Evolutionary conservation across 495 filamentous ascomycete genomes (phyloP), one percentile per base, ranked within the genome.

Genomic region (Penicillium egyptiacum): DNA sequence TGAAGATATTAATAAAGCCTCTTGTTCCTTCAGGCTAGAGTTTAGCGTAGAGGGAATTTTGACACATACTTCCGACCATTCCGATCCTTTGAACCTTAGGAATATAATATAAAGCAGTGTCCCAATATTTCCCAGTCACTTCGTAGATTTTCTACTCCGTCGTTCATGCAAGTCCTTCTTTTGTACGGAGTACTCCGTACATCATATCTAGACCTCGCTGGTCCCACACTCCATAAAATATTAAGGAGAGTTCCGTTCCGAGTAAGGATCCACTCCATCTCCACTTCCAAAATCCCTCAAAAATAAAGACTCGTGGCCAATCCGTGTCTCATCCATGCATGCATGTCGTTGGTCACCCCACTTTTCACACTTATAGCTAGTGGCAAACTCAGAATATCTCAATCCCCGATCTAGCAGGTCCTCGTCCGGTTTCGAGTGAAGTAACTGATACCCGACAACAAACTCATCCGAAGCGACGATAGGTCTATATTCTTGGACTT

Each of bases 231-330:
- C 49, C 43, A 47, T 56, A 31, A 44, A 40, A 28, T 6, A 28
- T 25, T 26, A 50, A 6, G 52, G 44, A 14, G 47, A 28, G 28
- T 51, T 31, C 58, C 61, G 44, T 61, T 60, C 37, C 51, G 54
- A 62, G 65, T 62, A 65, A 31, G 20, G 65, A 67, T 65, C 55
- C 55, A 46, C 50, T 35, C 40, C 25, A 12, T 16, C 22, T 6
- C 56, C 61, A 56, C 56, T 56, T 23, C 23, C 46, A 58, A 68
- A 68, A 65, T 65, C 30, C 59, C 62, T 63, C 62, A 67, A 49
- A 42, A 57, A 23, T 11, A 14, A 37, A 49, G 20, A 5, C 17
- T 14, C 14, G 22, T 22, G 30, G 14, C 40, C 52, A 54, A 54
- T 52, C 43, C 43, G 37, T 7, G 16, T 39, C 23, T 43, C 22